Evolutionary conservation across 2,329 filamentous ascomycete genomes (phyloP), one percentile per base, ranked within the genome.

Genomic region (Diaporthe caulivora): DNA sequence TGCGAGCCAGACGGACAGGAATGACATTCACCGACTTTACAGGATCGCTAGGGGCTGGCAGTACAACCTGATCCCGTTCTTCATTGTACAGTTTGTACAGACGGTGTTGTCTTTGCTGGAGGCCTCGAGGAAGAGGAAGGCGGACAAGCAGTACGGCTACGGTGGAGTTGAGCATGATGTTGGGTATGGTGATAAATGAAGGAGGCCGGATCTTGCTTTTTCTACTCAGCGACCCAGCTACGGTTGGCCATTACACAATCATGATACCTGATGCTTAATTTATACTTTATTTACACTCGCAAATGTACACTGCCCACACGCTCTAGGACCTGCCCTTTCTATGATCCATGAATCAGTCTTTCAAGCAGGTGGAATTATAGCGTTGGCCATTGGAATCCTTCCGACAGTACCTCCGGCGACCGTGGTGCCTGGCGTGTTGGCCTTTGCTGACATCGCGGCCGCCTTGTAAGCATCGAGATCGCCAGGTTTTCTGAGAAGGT

Each of bases 61-160:
- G 44, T 75, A 67, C 10, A 75, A 75, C n/a, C 49, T 75, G 49
- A 75, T 75, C 29, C 74, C 74, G 3, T 72, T 75, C 18, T 74
- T 75, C 7, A 37, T 75, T 37, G 62, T 72, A 5, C 72, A 75
- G 68, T 55, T 75, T 15, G 60, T 40, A 18, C 71, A 75, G 71
- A 73, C 73, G 44, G 54, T 62, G 40, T 34, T 67, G 18, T 60
- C 73, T 15, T 51, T 73, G 11, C 26, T 54, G 54, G 73, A 75
- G 37, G 73, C 71, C 6, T 55, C 37, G 58, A 58, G 53, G 54
- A 49, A 64, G 54, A 60, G 60, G 17, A 62, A 64, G 37, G 24
- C 49, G 3, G 67, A 72, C 29, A 62, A 37, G 37, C 58, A 34
- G 60, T 40, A 62, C 29, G 42, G 26, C 5, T 21, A 51, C 18